phyloP scores from a whole-genome alignment of 352 stramenopile genomes.

The Phytopythium mirpurense region DNA sequence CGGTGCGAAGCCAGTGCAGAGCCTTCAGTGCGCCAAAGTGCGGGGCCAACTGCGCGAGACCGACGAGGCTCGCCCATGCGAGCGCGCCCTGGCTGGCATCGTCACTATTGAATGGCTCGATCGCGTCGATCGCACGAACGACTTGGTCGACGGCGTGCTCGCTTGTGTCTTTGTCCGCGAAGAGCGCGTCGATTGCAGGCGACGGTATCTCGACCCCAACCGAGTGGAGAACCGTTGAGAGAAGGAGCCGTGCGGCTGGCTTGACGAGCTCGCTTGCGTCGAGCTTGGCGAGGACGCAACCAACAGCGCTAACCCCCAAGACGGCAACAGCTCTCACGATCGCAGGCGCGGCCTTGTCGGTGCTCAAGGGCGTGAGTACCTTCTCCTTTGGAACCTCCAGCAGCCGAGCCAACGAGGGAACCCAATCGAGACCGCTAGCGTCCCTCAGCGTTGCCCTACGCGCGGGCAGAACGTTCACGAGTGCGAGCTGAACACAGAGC shows the following conservation, averaged over 20 bases:
- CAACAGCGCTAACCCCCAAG: constrained; percentile 23
- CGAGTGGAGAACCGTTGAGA: not conserved
- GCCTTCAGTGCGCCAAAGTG: constrained; percentile 24
- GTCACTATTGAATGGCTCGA: too few relatives aligned
- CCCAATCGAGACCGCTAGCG: not conserved
- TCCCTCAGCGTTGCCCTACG: not conserved
- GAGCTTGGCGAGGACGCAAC: constrained; percentile 15
- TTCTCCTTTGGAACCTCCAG: constrained; percentile 7
- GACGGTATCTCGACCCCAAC: not conserved
- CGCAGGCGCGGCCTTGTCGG: constrained; percentile 7
- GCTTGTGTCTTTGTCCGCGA: not conserved
- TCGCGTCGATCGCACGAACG: not conserved
- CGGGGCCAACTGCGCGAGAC: constrained; percentile 20
- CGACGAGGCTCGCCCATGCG: constrained; percentile 30
- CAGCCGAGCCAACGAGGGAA: not conserved
- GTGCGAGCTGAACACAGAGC: constrained; percentile 28
- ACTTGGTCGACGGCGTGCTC: not conserved
- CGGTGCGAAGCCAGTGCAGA: constrained; percentile 37
- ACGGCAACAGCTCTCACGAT: constrained; percentile 19
- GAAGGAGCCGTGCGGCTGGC: not conserved
- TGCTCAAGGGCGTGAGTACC: constrained; percentile 15
- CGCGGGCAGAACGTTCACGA: constrained; percentile 17
- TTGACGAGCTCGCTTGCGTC: not conserved
- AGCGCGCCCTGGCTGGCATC: not conserved
- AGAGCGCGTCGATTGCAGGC: not conserved